Evolutionary conservation across 805 yeast species (phyloP), one percentile per base, ranked within the genome.

Genomic region (Maudiozyma saulgeensis): DNA sequence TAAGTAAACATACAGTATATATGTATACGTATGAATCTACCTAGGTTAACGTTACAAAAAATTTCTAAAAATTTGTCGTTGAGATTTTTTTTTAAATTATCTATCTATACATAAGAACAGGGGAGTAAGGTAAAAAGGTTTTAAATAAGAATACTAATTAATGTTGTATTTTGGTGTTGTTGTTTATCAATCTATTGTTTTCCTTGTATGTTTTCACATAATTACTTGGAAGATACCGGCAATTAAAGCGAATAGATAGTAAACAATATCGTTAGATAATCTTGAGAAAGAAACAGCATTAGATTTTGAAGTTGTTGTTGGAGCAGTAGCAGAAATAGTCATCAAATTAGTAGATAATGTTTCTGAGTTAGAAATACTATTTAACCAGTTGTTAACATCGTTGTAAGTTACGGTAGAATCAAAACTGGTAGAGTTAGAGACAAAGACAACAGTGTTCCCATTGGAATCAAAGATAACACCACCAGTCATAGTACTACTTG

Each of bases 391-490:
- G 46, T 66, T 59, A 11, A 84, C 58, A 47, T 71, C 72, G n/a
- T 70, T 53, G 19, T 73, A 78, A 13, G 64, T 49, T 28, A 84
- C 59, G n/a, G 73, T 58, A 1, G 60, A 56, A 56, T 74, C 79
- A 53, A 82, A 73, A 1, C 71, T 46, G 32, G 86, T 76, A 31
- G 66, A 62, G 59, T 81, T 75, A 35, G 82, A 75, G 52, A 82
- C 53, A 66, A 82, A 84, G 5, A 81, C 80, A n/a, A 78, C 66
- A 16, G 79, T 82, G 42, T 70, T 71, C 41, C 88, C 88, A 53
- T 73, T 72, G 48, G 77, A 66, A 51, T 78, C 86, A 57, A 84
- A 82, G 6, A 79, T 75, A 44, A 82, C 88, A 63, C 90, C 91
- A 51, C 91, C 91, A 49, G 55, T 69, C 87, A 82, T 81, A 18